Evolutionary conservation across 2,329 filamentous ascomycete genomes (phyloP).

Genomic region (Sporothrix mexicana): DNA sequence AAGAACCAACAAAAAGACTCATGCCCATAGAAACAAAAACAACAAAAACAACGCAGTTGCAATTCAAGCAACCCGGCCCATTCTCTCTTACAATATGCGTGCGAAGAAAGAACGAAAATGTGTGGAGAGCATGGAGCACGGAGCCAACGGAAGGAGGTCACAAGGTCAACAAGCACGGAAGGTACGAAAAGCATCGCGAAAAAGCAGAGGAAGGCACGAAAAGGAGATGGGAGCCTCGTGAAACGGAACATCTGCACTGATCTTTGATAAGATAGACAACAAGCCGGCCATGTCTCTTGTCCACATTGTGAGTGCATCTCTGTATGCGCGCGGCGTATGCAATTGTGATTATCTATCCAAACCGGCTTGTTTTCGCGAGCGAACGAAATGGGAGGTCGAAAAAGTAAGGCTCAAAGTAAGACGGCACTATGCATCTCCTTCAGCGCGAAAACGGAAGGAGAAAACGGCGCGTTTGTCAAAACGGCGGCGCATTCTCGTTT

Average conservation of each 20-base stretch:
- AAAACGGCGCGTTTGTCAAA: background rate
- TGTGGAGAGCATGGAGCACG: slow-evolving; percentile 11
- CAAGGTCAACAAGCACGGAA: background rate
- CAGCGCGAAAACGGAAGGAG: background rate
- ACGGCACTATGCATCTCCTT: slow-evolving; percentile 9
- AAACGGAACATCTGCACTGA: background rate
- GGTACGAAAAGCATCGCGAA: slow-evolving; percentile 17
- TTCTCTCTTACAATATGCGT: slow-evolving; percentile 9
- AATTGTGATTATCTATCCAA: background rate
- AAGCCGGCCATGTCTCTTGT: background rate
- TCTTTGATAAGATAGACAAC: slow-evolving; percentile 25
- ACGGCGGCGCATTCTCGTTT: background rate
- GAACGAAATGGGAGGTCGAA: background rate
- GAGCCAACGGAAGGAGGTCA: background rate
- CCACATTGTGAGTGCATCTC: background rate
- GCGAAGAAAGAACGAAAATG: background rate
- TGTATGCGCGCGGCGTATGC: background rate
- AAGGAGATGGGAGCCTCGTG: slow-evolving; percentile 10
- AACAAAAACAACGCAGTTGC: slow-evolving; percentile 16
- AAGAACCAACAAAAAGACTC: background rate
- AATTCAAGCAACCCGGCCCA: slow-evolving; percentile 5
- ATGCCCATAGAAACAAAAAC: background rate
- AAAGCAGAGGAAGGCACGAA: slow-evolving; percentile 9
- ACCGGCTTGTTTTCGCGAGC: slow-evolving; percentile 19
- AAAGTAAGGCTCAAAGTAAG: slow-evolving; percentile 19